These are phyloP conservation scores for Eimeria tenella DNA, from an alignment of 169 alveolate species.

Conservation along the genomic window DNA sequence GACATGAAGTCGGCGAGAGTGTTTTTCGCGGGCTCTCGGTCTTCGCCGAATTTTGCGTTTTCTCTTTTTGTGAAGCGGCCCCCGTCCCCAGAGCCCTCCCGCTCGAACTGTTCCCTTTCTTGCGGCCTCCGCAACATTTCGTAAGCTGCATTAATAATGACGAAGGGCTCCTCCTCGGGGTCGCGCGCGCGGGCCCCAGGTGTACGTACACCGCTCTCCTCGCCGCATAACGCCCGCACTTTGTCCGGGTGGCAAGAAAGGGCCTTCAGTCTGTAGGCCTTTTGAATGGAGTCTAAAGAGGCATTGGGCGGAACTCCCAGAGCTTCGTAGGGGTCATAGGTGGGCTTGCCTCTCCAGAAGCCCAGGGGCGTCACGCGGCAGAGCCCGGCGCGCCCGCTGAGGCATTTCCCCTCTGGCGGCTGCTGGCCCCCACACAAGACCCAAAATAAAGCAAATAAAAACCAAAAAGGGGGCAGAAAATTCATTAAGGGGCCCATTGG, in stretches of 20 bases:
- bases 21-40: not conserved
- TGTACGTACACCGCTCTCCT: not conserved
- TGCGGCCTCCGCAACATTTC: constrained; percentile 1
- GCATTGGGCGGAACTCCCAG: not conserved
- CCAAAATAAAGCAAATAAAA: no score
- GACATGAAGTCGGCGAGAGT: not conserved
- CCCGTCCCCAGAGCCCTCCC: constrained; percentile 9
- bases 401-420: not conserved
- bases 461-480: no score
- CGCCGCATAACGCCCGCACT: not conserved
- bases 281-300: not conserved
- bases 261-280: constrained; percentile 10
- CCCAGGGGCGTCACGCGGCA: constrained; percentile 37
- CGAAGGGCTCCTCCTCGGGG: constrained; percentile 13
- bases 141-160: constrained; percentile 25
- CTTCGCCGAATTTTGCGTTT: not conserved
- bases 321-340: constrained; percentile 10
- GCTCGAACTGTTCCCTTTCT: not conserved
- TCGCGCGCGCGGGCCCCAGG: not conserved
- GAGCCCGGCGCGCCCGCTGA: not conserved
- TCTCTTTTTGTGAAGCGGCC: constrained; percentile 3
- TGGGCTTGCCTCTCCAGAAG: not conserved
- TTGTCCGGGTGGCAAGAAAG: constrained; percentile 4
- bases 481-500: not conserved
- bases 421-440: no score